Percentiles rank a stretch among this genome's conserved stretches.
These are phyloP conservation scores for Hypoxylon trugodes DNA, from an alignment of 495 filamentous ascomycete species.

Conservation along the genomic window DNA sequence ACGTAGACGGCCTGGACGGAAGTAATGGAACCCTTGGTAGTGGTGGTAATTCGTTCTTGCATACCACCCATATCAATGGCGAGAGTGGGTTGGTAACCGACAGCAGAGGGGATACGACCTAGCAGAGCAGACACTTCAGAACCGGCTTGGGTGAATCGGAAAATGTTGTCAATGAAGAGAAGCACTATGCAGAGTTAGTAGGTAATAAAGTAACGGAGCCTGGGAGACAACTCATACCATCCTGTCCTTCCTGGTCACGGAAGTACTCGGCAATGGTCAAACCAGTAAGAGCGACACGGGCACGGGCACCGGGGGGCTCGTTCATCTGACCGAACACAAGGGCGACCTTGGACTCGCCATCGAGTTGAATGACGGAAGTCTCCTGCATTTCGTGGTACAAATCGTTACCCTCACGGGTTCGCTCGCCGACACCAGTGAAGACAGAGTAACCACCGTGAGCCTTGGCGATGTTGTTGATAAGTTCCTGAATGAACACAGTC, in stretches of 20 bases:
- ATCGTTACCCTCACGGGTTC: slow-evolving; percentile 99
- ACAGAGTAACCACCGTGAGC: slow-evolving; percentile 99
- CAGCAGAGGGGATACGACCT: slow-evolving; percentile 99
- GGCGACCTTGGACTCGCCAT: slow-evolving; percentile 99
- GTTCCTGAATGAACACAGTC: slow-evolving; percentile 99
- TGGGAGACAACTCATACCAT: slow-evolving; percentile 61
- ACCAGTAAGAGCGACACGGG: slow-evolving; percentile 97
- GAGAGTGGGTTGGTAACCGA: slow-evolving; percentile 99
- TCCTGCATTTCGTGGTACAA: slow-evolving; percentile 99
- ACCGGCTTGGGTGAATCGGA: slow-evolving; percentile 99
- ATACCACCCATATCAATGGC: slow-evolving; percentile 99
- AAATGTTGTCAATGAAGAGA: slow-evolving; percentile 99
- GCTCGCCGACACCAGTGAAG: slow-evolving; percentile 99
- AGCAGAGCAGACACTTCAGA: slow-evolving; percentile 99
- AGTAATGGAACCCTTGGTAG: slow-evolving; percentile 98
- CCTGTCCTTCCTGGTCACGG: slow-evolving; percentile 97
- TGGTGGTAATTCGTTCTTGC: slow-evolving; percentile 99
- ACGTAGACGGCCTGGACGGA: slow-evolving; percentile 99
- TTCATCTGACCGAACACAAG: slow-evolving; percentile 99
- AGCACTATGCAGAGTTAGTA: slow-evolving; percentile 66
- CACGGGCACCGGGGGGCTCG: slow-evolving; percentile 99
- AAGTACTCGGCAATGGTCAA: slow-evolving; percentile 94
- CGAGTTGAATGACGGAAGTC: slow-evolving; percentile 98
- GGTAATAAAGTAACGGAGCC: not conserved
- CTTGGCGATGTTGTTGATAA: slow-evolving; percentile 99